phyloP scores from a whole-genome alignment of 257 asterid genomes.

The Jasminum sambac region DNA sequence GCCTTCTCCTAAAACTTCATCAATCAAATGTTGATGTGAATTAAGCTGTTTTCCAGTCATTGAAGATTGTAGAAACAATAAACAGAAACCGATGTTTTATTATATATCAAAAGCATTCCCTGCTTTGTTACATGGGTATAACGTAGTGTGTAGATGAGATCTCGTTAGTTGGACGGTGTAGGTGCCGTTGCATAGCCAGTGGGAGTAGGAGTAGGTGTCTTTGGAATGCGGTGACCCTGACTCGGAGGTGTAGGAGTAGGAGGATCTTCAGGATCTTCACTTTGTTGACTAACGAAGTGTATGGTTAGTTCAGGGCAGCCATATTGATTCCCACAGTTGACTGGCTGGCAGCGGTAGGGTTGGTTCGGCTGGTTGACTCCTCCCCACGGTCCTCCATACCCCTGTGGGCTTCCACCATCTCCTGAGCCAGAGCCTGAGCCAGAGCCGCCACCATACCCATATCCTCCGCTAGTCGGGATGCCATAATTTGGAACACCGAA shows the following conservation, averaged over 20 bases:
- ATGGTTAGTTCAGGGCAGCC: constrained; percentile 14
- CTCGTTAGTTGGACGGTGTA: not conserved
- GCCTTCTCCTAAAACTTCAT: not conserved
- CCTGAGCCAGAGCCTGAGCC: not conserved
- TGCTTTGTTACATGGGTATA: not conserved
- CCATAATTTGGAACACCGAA: constrained; percentile 9
- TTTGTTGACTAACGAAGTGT: not conserved
- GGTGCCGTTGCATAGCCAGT: not conserved
- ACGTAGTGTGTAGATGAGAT: not conserved
- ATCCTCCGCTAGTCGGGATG: constrained; percentile 12
- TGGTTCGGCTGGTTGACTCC: constrained; percentile 1
- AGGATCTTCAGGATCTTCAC: too few relatives aligned
- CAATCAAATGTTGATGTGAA: too few relatives aligned
- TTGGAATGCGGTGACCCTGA: too few relatives aligned
- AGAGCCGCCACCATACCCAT: not conserved
- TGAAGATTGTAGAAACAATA: not conserved
- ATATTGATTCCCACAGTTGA: not conserved
- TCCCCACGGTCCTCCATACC: not conserved
- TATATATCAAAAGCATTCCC: not conserved
- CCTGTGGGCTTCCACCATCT: not conserved
- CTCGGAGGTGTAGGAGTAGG: too few relatives aligned
- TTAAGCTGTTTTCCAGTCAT: not conserved
- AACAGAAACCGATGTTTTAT: not conserved
- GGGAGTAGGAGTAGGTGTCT: too few relatives aligned
- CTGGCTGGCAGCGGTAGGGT: constrained; percentile 18